Base-by-base conservation (phyloP, 2,329 filamentous ascomycete species). In the Emmonsia crescens region DNA sequence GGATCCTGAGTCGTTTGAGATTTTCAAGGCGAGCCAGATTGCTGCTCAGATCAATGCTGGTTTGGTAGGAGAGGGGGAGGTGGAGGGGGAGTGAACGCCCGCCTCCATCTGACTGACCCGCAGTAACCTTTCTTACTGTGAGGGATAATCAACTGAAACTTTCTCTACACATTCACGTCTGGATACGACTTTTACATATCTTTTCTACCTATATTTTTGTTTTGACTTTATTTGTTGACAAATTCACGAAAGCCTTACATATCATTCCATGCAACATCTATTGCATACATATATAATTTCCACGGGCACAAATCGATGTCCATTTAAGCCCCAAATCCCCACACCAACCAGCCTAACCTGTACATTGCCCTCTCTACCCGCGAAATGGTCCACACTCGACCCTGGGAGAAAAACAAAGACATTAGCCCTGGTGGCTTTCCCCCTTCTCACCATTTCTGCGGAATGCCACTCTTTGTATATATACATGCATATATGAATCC, bases 11-110 rank as follows among this genome's bases (percentile, higher is more conserved):
- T 71, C 71, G 21, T 79, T 79, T 63, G 73, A 76, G 63, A 69
- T 66, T 44, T 78, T 78, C 63, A 75, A 74, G 59, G 72, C 78
- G 62, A 77, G 73, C 19, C 77, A 79, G 61, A 74, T 79, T 57
- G 77, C 77, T 3, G 77, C 77, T 16, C 76, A 78, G 63, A 75
- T 77, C 33, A 78, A 78, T 64, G 75, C 73, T 49, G 75, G 75
- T 14, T 65, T 71, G 49, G 66, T 70, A 36, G 19, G 59, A 65
- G 40, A 48, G 59, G n/a, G 55, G 58, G 42, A 56, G 29, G 60
- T 14, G 10, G 14, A 29, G 24, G 21, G 46, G 5, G 19, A 12
- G 2, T 19, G 46, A 27, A 48, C 10, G 49, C 49, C 14, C 3
- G 3, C 29, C 29, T n/a, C 6, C 2, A 52, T n/a, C 29, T 16